Conservation (phyloP, 768 basidiomycete species). For the Podaxis sp. region DNA sequence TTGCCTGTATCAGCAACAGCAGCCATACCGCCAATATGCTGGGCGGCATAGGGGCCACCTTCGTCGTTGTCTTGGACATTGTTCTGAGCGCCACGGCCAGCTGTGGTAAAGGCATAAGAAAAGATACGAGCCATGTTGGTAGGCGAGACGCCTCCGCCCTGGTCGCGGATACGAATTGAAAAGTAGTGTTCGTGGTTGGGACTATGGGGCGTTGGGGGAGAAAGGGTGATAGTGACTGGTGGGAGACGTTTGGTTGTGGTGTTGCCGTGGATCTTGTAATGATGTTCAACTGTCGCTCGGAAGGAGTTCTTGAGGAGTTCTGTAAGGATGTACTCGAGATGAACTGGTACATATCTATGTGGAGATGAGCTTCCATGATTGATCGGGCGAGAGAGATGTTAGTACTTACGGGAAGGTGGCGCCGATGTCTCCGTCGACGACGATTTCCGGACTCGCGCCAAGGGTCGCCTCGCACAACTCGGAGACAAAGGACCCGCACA, state of each 20-base stretch:
- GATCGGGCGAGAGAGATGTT: background rate
- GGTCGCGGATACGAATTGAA: conserved; percentile 79
- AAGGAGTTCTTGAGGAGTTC: conserved; percentile 92
- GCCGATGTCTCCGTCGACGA: conserved; percentile 69
- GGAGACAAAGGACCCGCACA: conserved; percentile 81
- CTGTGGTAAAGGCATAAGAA: conserved; percentile 91
- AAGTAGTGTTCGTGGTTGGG: conserved; percentile 47
- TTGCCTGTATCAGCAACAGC: conserved; percentile 46
- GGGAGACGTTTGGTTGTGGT: conserved; percentile 45
- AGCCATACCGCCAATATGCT: conserved; percentile 73
- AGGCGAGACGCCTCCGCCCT: conserved; percentile 82
- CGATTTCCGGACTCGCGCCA: conserved; percentile 64
- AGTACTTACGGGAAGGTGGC: conserved; percentile 75
- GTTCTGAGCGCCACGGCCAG: conserved; percentile 47
- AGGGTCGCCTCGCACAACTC: conserved; percentile 86
- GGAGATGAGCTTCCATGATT: conserved; percentile 12
- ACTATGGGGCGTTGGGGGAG: conserved; percentile 44
- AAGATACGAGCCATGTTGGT: conserved; percentile 78
- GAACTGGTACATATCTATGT: conserved; percentile 79
- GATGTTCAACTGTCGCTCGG: conserved; percentile 83
- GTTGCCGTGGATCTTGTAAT: conserved; percentile 25
- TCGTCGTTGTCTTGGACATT: conserved; percentile 41
- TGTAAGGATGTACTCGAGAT: conserved; percentile 88
- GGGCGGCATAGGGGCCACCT: conserved; percentile 77
- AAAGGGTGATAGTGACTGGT: conserved; percentile 71